Percentiles rank a stretch among this genome's conserved stretches.
These are phyloP conservation scores for Lojkania enalia DNA, from an alignment of 2,329 filamentous ascomycete species.

Conservation along the genomic window DNA sequence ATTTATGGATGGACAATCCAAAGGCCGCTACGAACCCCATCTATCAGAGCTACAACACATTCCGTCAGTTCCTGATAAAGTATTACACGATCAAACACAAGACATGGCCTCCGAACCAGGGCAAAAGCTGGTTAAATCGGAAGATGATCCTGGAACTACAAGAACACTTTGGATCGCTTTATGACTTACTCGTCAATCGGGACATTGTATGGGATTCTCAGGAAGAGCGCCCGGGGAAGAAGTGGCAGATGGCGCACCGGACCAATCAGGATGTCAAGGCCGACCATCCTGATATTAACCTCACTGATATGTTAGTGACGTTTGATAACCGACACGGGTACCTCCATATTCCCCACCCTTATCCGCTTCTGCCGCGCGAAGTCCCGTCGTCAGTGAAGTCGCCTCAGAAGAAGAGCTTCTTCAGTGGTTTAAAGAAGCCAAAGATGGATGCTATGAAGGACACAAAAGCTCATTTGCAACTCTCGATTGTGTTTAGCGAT, in stretches of 20 bases:
- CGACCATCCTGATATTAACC: conserved; percentile 58
- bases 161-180: conserved; percentile 68
- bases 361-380: conserved; percentile 61
- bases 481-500: conserved; percentile 45
- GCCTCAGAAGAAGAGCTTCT: conserved; percentile 41
- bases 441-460: conserved; percentile 40
- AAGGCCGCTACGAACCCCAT: conserved; percentile 48
- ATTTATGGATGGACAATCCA: conserved; percentile 57
- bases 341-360: conserved; percentile 59
- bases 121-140: conserved; percentile 61
- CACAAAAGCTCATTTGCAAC: conserved; percentile 45
- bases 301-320: conserved; percentile 67
- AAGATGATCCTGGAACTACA: conserved; percentile 62
- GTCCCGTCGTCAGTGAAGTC: conserved; percentile 26
- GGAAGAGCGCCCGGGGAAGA: conserved; percentile 63
- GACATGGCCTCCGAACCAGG: conserved; percentile 61
- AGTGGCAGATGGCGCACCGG: conserved; percentile 63
- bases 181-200: conserved; percentile 71
- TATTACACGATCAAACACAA: conserved; percentile 63
- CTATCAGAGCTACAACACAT: conserved; percentile 60
- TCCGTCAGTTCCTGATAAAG: conserved; percentile 62
- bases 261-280: conserved; percentile 44
- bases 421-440: conserved; percentile 40
- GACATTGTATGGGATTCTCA: conserved; percentile 67
- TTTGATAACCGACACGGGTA: conserved; percentile 66